A percentile compares a stretch with the other conserved stretches of the same genome.
Conservation (phyloP, 495 filamentous ascomycete genomes). For the Aspergillus bertholletiae region DNA sequence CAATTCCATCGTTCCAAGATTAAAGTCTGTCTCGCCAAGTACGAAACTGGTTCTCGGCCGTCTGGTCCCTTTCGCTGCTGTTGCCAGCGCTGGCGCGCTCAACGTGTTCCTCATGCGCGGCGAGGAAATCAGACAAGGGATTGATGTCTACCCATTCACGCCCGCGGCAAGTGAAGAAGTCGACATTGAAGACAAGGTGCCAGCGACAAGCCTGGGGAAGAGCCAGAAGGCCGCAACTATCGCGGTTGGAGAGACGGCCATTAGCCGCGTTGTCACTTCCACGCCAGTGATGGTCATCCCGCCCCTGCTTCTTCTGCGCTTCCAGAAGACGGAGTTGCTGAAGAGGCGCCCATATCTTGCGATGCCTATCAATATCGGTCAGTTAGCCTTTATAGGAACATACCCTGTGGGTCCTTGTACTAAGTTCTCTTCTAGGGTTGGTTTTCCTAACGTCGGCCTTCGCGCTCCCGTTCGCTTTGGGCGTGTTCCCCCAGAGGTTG, state of each 20-base stretch:
- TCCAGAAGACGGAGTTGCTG: slow-evolving; percentile 60
- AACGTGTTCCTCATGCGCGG: slow-evolving; percentile 98
- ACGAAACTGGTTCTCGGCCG: slow-evolving; percentile 71
- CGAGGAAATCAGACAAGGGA: slow-evolving; percentile 88
- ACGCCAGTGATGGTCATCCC: slow-evolving; percentile 97
- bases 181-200: slow-evolving; percentile 56
- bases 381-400: too few relatives aligned
- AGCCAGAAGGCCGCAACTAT: slow-evolving; percentile 80
- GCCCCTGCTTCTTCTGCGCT: slow-evolving; percentile 75
- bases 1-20: slow-evolving; percentile 77
- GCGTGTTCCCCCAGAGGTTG: slow-evolving; percentile 89
- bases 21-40: slow-evolving; percentile 71
- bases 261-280: slow-evolving; percentile 84
- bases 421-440: slow-evolving; percentile 68
- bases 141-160: slow-evolving; percentile 86
- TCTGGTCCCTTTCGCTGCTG: slow-evolving; percentile 92
- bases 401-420: too few relatives aligned
- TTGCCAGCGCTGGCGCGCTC: slow-evolving; percentile 81
- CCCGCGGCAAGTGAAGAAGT: slow-evolving; percentile 30
- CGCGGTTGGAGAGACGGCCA: slow-evolving; percentile 87
- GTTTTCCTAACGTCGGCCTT: slow-evolving; percentile 77
- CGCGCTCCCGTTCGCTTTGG: slow-evolving; percentile 80
- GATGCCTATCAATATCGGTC: slow-evolving; percentile 60
- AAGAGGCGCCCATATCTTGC: slow-evolving; percentile 65
- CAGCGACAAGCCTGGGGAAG: slow-evolving; percentile 71